A percentile compares a stretch with the other conserved stretches of the same genome.
These are phyloP conservation scores for Petunia axillaris DNA, from an alignment of 257 asterid species.

Conservation along the genomic window DNA sequence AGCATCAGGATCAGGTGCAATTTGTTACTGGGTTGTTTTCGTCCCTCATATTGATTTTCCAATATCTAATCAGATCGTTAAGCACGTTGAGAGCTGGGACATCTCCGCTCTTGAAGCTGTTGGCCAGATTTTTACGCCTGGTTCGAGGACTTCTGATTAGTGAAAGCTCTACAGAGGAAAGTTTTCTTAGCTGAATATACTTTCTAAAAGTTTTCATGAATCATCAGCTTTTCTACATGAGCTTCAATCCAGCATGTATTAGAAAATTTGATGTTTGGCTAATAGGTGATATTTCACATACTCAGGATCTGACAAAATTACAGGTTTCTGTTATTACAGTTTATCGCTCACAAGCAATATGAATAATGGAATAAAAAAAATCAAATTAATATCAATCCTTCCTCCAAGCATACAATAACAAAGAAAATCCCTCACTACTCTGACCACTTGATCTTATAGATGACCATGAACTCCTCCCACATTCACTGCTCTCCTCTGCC, in stretches of 20 bases:
- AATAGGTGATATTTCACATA: conserved; percentile 5
- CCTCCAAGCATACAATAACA: conserved; percentile 52
- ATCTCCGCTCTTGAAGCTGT: conserved; percentile 78
- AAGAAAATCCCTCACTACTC: conserved; percentile 41
- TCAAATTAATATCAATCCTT: conserved; percentile 27
- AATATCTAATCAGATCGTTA: conserved; percentile 48
- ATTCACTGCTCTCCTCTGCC: conserved; percentile 50
- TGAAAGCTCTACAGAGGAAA: conserved; percentile 28
- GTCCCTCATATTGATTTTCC: conserved; percentile 2
- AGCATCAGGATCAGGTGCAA: not conserved
- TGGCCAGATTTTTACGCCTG: conserved; percentile 69
- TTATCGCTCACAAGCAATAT: not conserved
- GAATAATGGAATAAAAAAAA: conserved; percentile 10
- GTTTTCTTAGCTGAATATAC: not conserved
- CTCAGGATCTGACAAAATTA: conserved; percentile 20
- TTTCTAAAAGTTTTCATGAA: not conserved
- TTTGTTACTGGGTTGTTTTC: not conserved
- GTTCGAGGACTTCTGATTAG: conserved; percentile 38
- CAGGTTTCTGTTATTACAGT: conserved; percentile 23
- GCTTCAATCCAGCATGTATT: not conserved
- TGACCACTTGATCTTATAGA: conserved; percentile 36
- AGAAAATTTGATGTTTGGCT: not conserved
- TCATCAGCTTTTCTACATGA: not conserved
- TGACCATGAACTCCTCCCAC: conserved; percentile 51
- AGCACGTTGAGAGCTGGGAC: conserved; percentile 83